Conservation (phyloP, 352 stramenopile genomes). For the Pythium dissimile region DNA sequence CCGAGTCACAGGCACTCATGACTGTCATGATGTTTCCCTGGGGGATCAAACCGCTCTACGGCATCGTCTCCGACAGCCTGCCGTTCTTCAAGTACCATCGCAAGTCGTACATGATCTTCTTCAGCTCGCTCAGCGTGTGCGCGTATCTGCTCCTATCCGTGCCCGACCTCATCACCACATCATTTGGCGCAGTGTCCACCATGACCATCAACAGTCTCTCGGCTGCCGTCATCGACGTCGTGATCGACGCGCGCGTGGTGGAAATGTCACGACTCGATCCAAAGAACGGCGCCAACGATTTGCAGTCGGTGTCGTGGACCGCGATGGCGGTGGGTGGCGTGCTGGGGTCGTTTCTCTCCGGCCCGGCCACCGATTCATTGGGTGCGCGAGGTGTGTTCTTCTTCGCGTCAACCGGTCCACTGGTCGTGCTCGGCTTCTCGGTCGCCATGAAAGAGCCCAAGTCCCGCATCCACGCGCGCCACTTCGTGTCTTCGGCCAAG, state of each 20-base stretch:
- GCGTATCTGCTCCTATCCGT: constrained; percentile 61
- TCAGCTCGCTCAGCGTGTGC: constrained; percentile 60
- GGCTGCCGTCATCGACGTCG: constrained; percentile 94
- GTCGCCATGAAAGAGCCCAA: constrained; percentile 87
- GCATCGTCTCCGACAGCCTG: constrained; percentile 94
- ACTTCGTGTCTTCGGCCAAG: constrained; percentile 52
- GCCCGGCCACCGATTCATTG: constrained; percentile 88
- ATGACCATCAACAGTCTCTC: constrained; percentile 84
- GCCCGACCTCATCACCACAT: constrained; percentile 49
- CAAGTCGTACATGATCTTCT: constrained; percentile 94
- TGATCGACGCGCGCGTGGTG: constrained; percentile 95
- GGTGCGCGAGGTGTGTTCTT: constrained; percentile 91
- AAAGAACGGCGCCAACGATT: constrained; percentile 86
- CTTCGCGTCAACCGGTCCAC: constrained; percentile 86
- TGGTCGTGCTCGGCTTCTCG: constrained; percentile 88
- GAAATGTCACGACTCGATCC: constrained; percentile 89
- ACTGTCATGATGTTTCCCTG: constrained; percentile 94
- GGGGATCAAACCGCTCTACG: constrained; percentile 96
- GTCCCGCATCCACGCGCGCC: constrained; percentile 32
- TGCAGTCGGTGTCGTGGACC: constrained; percentile 95
- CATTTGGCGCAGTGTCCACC: constrained; percentile 49
- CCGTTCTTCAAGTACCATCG: constrained; percentile 93
- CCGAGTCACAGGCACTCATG: constrained; percentile 90
- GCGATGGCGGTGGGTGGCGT: constrained; percentile 91
- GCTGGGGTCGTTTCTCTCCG: constrained; percentile 91